These are phyloP conservation scores for Aaosphaeria arxii DNA, from an alignment of 2,329 filamentous ascomycete species.

Conservation along the genomic window DNA sequence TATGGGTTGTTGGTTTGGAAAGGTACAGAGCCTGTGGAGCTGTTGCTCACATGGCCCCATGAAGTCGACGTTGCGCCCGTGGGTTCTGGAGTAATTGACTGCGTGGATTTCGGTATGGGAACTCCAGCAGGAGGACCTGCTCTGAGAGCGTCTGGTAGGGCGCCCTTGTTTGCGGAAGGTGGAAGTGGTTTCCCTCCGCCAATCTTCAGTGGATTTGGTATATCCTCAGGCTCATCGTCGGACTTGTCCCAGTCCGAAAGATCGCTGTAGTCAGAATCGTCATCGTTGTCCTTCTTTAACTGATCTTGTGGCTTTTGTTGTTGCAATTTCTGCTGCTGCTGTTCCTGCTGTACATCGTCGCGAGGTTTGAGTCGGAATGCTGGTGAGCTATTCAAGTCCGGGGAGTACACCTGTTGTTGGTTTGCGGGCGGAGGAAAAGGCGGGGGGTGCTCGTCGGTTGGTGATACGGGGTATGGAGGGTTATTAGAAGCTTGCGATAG, in stretches of 20 bases:
- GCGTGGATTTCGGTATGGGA: conserved; percentile 24
- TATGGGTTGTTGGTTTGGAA: conserved; percentile 46
- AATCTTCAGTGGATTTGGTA: conserved; percentile 36
- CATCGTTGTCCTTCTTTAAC: conserved; percentile 6
- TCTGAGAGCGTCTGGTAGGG: conserved; percentile 28
- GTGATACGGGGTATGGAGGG: conserved; percentile 46
- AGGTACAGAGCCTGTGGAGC: conserved; percentile 27
- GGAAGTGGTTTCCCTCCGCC: conserved; percentile 28
- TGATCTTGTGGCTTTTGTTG: too few relatives aligned
- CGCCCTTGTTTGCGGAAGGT: conserved; percentile 7
- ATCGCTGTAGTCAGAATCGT: conserved; percentile 28
- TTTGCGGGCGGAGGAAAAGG: conserved; percentile 16
- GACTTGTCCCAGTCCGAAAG: conserved; percentile 36
- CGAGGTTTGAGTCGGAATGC: conserved; percentile 39
- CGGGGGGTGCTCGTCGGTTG: conserved; percentile 30
- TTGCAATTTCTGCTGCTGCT: conserved; percentile 3
- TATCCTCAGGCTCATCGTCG: conserved; percentile 32
- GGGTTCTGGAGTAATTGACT: conserved; percentile 26
- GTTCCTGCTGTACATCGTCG: conserved; percentile 23
- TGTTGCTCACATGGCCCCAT: conserved; percentile 25
- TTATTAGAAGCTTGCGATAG: conserved; percentile 36
- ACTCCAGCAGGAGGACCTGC: conserved; percentile 31
- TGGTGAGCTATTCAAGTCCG: conserved; percentile 33
- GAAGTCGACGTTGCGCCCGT: conserved; percentile 27
- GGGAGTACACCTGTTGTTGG: conserved; percentile 25